Evolutionary conservation across 2,329 filamentous ascomycete genomes (phyloP).

Genomic region (Metarhizium anisopliae): DNA sequence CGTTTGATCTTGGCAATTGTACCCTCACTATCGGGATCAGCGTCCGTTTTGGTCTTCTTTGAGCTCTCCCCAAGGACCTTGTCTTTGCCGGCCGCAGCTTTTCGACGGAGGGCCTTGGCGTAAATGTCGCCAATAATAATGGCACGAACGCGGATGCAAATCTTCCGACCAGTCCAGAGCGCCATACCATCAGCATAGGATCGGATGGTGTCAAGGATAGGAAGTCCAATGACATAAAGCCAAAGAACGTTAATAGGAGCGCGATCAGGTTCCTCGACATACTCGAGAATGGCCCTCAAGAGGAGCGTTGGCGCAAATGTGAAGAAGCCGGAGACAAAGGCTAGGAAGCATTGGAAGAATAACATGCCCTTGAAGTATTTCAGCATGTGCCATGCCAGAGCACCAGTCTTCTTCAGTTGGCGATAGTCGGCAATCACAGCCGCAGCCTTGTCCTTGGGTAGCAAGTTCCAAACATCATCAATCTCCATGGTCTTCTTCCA

Average conservation of each 20-base stretch:
- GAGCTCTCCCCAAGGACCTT: slow-evolving; percentile 49
- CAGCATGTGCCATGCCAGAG: slow-evolving; percentile 70
- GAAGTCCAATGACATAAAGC: slow-evolving; percentile 89
- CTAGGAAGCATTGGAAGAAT: slow-evolving; percentile 70
- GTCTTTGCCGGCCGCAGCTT: slow-evolving; percentile 72
- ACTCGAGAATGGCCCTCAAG: slow-evolving; percentile 84
- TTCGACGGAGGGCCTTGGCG: slow-evolving; percentile 85
- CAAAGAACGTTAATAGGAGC: slow-evolving; percentile 83
- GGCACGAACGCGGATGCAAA: slow-evolving; percentile 85
- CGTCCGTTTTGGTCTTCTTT: slow-evolving; percentile 26
- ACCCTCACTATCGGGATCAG: slow-evolving; percentile 26
- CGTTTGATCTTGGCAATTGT: slow-evolving; percentile 42
- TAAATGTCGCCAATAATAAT: slow-evolving; percentile 98
- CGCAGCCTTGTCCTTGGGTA: slow-evolving; percentile 80
- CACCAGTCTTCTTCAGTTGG: slow-evolving; percentile 71
- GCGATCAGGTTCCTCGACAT: slow-evolving; percentile 72
- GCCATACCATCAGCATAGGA: slow-evolving; percentile 79
- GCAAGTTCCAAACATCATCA: slow-evolving; percentile 82
- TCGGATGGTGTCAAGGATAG: slow-evolving; percentile 71
- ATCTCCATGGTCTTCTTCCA: slow-evolving; percentile 80
- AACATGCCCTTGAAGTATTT: slow-evolving; percentile 75
- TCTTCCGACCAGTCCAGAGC: slow-evolving; percentile 86
- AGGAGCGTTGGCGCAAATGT: slow-evolving; percentile 89
- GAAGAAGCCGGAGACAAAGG: slow-evolving; percentile 69
- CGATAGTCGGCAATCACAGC: slow-evolving; percentile 74